Evolutionary conservation across 768 basidiomycete genomes (phyloP), one percentile per base, ranked within the genome.

Genomic region (Tulasnella sp.): DNA sequence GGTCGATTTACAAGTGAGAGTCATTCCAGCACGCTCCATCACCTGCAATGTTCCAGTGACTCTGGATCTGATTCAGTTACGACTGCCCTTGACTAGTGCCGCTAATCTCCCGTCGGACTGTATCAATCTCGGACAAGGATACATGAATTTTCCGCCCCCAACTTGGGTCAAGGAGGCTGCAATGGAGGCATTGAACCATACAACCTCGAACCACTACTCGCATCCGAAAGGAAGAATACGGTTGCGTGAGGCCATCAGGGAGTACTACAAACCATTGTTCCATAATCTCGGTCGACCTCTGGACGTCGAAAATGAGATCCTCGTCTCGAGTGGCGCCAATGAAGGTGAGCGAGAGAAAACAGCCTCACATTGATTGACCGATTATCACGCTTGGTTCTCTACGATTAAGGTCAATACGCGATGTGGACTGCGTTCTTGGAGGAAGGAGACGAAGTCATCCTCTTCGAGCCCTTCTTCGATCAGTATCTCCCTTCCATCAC

Each of bases 401-500:
- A 53, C 64, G 25, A 10, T 24, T 69, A n/a, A 92, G 93, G 94
- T 24, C 87, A 92, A 77, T 98, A 94, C 70, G 82, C 93, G 52
- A 88, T 92, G 53, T 88, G 94, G 65, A 80, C 83, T 10, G 96
- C 96, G 0, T 97, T 94, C 73, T 72, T 96, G 41, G 85, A 97
- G 62, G 77, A 80, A 38, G 94, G 87, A 2, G 96, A 98, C 67
- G 96, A 99, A 70, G 94, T 98, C 63, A 94, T 99, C 71, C 84
- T 97, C 80, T 93, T 98, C 67, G 96, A 98, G 72, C 94, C 93
- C 1, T 96, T 91, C 77, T 97, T 96, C 68, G 93, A 97, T 68
- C 93, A 97, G 70, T 94, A 92, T 70, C 78, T 92, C 53, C 86
- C 92, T 22, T 90, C 88, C 4, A 85, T 94, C 53, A 87, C 85